These are phyloP conservation scores for Gremmenia infestans DNA, from an alignment of 2,329 filamentous ascomycete species.

Conservation along the genomic window DNA sequence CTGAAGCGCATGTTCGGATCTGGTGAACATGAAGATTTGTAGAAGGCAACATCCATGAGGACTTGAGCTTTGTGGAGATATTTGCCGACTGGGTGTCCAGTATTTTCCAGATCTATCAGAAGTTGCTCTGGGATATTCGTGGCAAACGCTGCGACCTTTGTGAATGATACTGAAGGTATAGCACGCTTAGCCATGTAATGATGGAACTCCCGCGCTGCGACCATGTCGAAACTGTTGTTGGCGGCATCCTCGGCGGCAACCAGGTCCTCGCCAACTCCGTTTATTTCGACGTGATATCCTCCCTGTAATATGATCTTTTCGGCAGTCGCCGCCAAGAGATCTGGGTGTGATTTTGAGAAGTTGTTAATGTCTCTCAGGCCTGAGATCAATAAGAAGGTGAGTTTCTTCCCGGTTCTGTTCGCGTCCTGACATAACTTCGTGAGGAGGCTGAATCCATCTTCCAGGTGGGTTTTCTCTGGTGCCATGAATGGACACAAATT, in stretches of 20 bases:
- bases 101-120: constrained; percentile 16
- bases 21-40: constrained; percentile 12
- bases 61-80: constrained; percentile 22
- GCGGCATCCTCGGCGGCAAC: constrained; percentile 11
- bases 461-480: not conserved
- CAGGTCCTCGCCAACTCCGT: constrained; percentile 3
- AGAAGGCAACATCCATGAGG: constrained; percentile 23
- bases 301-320: constrained; percentile 23
- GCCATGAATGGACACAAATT: constrained; percentile 20
- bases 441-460: constrained; percentile 15
- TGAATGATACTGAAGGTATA: constrained; percentile 22
- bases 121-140: constrained; percentile 16
- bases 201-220: constrained; percentile 18
- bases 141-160: constrained; percentile 22
- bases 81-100: constrained; percentile 19
- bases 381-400: constrained; percentile 26
- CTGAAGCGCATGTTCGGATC: constrained; percentile 12
- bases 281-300: constrained; percentile 14
- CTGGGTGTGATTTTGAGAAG: constrained; percentile 12
- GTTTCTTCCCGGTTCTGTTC: constrained; percentile 8
- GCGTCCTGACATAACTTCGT: constrained; percentile 13
- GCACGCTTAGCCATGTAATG: constrained; percentile 14
- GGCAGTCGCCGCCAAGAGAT: constrained; percentile 12
- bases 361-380: constrained; percentile 22
- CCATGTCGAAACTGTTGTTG: constrained; percentile 26